phyloP scores from a whole-genome alignment of 2,329 filamentous ascomycete genomes.

The Botryotinia narcissicola region DNA sequence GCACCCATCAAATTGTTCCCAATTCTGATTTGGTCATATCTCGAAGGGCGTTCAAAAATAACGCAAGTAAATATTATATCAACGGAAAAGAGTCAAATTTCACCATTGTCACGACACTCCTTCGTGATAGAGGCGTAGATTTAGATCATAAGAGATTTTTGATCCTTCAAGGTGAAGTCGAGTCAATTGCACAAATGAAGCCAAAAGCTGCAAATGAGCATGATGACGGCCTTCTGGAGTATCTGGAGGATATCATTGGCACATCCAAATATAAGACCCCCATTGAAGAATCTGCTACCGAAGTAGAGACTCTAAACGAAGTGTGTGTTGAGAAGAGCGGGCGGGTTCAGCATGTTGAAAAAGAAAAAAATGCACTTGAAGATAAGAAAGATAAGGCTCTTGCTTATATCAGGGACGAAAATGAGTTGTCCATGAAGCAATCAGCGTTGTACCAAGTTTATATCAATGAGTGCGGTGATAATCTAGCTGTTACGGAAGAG shows the following conservation, averaged over 20 bases:
- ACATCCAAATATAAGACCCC: slow-evolving; percentile 98
- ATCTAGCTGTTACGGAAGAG: slow-evolving; percentile 83
- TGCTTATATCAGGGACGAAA: slow-evolving; percentile 86
- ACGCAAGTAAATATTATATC: slow-evolving; percentile 97
- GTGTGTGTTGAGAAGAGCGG: slow-evolving; percentile 92
- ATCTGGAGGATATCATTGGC: slow-evolving; percentile 97
- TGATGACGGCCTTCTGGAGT: slow-evolving; percentile 93
- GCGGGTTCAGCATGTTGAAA: slow-evolving; percentile 95
- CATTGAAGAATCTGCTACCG: slow-evolving; percentile 87
- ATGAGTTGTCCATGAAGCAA: slow-evolving; percentile 85
- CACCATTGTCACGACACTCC: slow-evolving; percentile 81
- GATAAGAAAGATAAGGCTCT: slow-evolving; percentile 96
- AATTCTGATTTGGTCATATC: slow-evolving; percentile 86
- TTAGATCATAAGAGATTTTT: slow-evolving; percentile 97
- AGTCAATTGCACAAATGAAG: slow-evolving; percentile 99
- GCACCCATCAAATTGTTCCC: slow-evolving; percentile 73
- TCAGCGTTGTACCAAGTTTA: slow-evolving; percentile 91
- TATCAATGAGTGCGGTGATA: slow-evolving; percentile 83
- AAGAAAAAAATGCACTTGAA: slow-evolving; percentile 88
- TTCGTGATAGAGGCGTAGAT: slow-evolving; percentile 87
- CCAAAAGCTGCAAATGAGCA: slow-evolving; percentile 92
- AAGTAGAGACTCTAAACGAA: slow-evolving; percentile 91
- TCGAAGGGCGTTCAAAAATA: slow-evolving; percentile 93
- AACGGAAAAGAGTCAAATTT: slow-evolving; percentile 88
- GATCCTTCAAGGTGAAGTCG: slow-evolving; percentile 95